Percentiles rank a stretch among this genome's conserved stretches.
These are phyloP conservation scores for Solanum bulbocastanum DNA, from an alignment of 257 asterid species.

Conservation along the genomic window DNA sequence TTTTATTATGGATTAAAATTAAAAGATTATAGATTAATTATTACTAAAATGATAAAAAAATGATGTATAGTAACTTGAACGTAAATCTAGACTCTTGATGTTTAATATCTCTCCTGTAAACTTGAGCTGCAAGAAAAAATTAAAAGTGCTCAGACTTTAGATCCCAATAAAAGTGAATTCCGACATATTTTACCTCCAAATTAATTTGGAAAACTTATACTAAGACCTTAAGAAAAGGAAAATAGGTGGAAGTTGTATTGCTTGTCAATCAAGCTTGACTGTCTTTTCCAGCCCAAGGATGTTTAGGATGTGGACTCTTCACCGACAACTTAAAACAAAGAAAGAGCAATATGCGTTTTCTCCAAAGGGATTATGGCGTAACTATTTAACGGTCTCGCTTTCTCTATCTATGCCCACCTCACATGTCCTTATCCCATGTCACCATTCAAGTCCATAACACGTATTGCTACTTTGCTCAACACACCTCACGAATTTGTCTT, in stretches of 20 bases:
- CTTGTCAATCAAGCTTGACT: background rate
- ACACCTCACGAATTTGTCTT: too few species aligned
- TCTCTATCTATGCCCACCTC: background rate
- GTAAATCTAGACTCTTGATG: too few species aligned
- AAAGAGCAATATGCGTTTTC: background rate
- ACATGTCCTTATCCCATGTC: background rate
- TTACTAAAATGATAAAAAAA: too few species aligned
- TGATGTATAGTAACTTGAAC: too few species aligned
- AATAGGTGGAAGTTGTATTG: background rate
- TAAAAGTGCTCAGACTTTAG: background rate
- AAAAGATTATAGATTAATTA: too few species aligned
- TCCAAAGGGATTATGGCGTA: background rate
- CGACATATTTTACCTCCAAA: background rate
- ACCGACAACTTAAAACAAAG: background rate
- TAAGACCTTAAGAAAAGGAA: background rate
- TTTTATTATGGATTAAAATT: too few species aligned
- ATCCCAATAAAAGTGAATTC: too few species aligned
- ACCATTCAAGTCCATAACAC: background rate
- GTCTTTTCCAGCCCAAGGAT: background rate
- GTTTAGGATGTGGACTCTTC: background rate
- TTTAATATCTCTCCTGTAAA: background rate
- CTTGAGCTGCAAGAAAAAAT: background rate
- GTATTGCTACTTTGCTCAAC: background rate
- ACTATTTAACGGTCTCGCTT: background rate
- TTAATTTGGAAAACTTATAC: background rate